phyloP scores from a whole-genome alignment of 2,329 filamentous ascomycete genomes.

The Shiraia bambusicola region DNA sequence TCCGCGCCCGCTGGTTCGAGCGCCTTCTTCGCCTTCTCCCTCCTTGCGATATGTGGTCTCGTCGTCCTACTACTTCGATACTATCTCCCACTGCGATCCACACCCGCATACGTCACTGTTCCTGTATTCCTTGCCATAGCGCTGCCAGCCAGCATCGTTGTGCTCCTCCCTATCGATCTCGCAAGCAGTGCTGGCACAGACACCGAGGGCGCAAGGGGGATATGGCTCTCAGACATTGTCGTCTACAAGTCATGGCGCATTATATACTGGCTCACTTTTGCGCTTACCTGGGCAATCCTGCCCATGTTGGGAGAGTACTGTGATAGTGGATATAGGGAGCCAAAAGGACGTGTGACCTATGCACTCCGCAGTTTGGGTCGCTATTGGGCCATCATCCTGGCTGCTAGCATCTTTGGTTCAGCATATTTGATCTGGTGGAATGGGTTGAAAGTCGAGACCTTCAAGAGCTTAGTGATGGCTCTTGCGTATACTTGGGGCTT shows the following conservation, averaged over 20 bases:
- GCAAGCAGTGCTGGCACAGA: conserved; percentile 78
- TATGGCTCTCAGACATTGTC: conserved; percentile 80
- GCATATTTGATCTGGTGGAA: conserved; percentile 82
- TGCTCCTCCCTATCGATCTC: conserved; percentile 93
- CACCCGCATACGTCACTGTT: conserved; percentile 83
- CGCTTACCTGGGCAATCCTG: conserved; percentile 90
- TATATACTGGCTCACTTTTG: conserved; percentile 95
- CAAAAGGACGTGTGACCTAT: conserved; percentile 77
- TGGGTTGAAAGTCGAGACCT: conserved; percentile 67
- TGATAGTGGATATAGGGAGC: conserved; percentile 89
- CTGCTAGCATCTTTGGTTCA: conserved; percentile 68
- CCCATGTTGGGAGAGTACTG: conserved; percentile 92
- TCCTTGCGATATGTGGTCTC: conserved; percentile 71
- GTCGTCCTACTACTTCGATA: conserved; percentile 84
- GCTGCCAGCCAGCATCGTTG: conserved; percentile 84
- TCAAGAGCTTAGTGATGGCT: conserved; percentile 89
- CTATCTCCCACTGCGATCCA: conserved; percentile 87
- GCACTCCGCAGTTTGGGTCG: conserved; percentile 84
- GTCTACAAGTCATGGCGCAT: conserved; percentile 91
- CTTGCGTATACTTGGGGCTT: conserved; percentile 93
- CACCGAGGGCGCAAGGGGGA: conserved; percentile 70
- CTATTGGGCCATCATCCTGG: conserved; percentile 81
- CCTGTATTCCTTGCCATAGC: conserved; percentile 96
- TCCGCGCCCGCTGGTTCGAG: conserved; percentile 73
- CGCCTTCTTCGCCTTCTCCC: conserved; percentile 72